Evolutionary conservation across 106 monocot genomes (phyloP).

Genomic region (Vanilla planifolia): DNA sequence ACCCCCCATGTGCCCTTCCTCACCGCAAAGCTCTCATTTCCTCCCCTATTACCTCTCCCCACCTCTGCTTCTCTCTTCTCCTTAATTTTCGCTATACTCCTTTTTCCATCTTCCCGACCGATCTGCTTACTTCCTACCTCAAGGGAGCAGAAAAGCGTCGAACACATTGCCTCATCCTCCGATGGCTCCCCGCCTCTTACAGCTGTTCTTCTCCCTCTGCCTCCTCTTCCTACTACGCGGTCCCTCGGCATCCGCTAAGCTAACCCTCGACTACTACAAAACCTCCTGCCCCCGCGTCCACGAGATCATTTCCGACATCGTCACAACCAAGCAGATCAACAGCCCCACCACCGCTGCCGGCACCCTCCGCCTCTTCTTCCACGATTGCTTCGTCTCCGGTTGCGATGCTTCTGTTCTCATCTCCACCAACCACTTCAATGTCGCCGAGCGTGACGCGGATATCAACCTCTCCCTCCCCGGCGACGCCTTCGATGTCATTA

Average conservation of each 20-base stretch:
- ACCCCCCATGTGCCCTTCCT: no score
- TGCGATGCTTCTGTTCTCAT: slow-evolving; percentile 39
- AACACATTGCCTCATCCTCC: background rate
- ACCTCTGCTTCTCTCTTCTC: no score
- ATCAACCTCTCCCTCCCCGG: slow-evolving; percentile 24
- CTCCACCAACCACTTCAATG: slow-evolving; percentile 26
- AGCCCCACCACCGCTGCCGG: slow-evolving; percentile 22
- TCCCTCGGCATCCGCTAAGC: background rate
- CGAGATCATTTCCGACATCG: background rate
- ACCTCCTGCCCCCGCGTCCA: no score
- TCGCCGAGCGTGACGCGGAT: slow-evolving; percentile 19
- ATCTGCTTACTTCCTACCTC: background rate
- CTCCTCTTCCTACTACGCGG: background rate
- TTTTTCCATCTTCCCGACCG: background rate
- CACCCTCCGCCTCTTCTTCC: slow-evolving; percentile 39
- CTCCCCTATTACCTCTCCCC: no score
- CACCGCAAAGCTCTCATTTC: no score
- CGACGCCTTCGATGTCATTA: slow-evolving; percentile 31
- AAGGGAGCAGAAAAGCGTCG: no score
- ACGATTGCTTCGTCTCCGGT: slow-evolving; percentile 39
- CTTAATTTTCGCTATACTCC: no score
- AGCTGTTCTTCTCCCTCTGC: no score
- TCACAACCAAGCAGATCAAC: slow-evolving; percentile 13
- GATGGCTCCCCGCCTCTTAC: background rate
- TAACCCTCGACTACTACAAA: no score